These are phyloP conservation scores for Sphaerobolus stellatus DNA, from an alignment of 1,284 basidiomycete species.

Conservation along the genomic window DNA sequence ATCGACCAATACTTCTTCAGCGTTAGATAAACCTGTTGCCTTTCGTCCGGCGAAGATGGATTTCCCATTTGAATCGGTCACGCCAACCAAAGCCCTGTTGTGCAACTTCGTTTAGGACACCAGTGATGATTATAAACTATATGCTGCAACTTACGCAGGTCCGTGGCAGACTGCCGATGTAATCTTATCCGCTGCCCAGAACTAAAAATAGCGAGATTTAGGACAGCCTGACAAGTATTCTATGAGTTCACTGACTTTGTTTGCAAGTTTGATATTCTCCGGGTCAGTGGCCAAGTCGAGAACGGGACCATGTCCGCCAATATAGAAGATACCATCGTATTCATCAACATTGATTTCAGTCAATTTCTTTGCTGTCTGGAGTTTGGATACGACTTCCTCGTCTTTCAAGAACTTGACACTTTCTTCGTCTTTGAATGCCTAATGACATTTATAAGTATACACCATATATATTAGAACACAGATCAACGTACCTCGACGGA, in stretches of 20 bases:
- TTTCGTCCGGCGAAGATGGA: constrained; percentile 63
- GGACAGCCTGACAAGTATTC: neutral
- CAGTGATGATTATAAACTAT: neutral
- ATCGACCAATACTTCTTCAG: constrained; percentile 57
- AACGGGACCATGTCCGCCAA: constrained; percentile 75
- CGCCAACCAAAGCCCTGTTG: constrained; percentile 51
- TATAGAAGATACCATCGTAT: constrained; percentile 76
- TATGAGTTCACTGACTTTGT: constrained; percentile 42
- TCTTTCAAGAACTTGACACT: constrained; percentile 65
- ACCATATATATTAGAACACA: neutral
- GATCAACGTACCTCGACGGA: constrained; percentile 49
- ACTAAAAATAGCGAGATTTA: constrained; percentile 38
- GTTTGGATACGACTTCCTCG: constrained; percentile 52
- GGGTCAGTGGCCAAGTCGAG: constrained; percentile 64
- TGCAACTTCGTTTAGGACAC: neutral
- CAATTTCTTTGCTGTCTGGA: constrained; percentile 62
- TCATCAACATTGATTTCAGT: constrained; percentile 56
- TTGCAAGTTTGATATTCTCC: constrained; percentile 57
- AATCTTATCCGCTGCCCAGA: constrained; percentile 55
- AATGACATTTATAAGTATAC: no score
- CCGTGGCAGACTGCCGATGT: constrained; percentile 76
- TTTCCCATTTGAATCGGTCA: constrained; percentile 51
- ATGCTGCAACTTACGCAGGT: constrained; percentile 49
- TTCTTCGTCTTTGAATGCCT: constrained; percentile 60
- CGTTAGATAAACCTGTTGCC: constrained; percentile 71